Percentiles rank a stretch among this genome's conserved stretches.
These are phyloP conservation scores for Zymoseptoria crescenta DNA, from an alignment of 2,329 filamentous ascomycete genomes.

Conservation along the genomic window DNA sequence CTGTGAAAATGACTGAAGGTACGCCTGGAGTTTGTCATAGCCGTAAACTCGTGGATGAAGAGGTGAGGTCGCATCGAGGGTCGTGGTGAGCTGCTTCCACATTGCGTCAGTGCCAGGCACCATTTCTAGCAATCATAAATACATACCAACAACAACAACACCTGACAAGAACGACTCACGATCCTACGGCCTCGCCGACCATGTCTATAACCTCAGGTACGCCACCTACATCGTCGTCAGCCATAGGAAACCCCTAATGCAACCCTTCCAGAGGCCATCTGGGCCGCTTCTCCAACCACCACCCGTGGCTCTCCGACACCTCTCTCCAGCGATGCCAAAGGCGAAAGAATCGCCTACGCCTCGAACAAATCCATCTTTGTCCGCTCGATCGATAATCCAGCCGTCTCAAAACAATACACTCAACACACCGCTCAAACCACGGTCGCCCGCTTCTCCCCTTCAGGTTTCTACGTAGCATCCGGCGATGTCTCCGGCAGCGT, in stretches of 20 bases:
- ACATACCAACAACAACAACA: neutral
- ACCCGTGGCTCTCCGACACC: slow-evolving; percentile 80
- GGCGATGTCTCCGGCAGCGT: slow-evolving; percentile 81
- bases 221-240: no score
- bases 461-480: slow-evolving; percentile 88
- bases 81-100: neutral
- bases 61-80: neutral
- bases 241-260: neutral
- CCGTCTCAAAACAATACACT: slow-evolving; percentile 80
- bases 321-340: slow-evolving; percentile 79
- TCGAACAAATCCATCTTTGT: slow-evolving; percentile 96
- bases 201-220: slow-evolving; percentile 18
- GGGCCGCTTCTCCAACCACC: slow-evolving; percentile 78
- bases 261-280: slow-evolving; percentile 56
- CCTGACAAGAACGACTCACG: neutral
- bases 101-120: neutral
- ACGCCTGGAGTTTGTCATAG: neutral
- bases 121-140: neutral
- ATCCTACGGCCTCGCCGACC: slow-evolving; percentile 1
- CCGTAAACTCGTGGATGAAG: neutral
- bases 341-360: slow-evolving; percentile 86
- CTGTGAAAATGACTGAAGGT: neutral
- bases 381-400: slow-evolving; percentile 84
- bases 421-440: slow-evolving; percentile 83
- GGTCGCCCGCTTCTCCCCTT: slow-evolving; percentile 88